Evolutionary conservation across 2,329 filamentous ascomycete species (phyloP), one percentile per base, ranked within the genome.

Genomic region (Amauroascus niger): DNA sequence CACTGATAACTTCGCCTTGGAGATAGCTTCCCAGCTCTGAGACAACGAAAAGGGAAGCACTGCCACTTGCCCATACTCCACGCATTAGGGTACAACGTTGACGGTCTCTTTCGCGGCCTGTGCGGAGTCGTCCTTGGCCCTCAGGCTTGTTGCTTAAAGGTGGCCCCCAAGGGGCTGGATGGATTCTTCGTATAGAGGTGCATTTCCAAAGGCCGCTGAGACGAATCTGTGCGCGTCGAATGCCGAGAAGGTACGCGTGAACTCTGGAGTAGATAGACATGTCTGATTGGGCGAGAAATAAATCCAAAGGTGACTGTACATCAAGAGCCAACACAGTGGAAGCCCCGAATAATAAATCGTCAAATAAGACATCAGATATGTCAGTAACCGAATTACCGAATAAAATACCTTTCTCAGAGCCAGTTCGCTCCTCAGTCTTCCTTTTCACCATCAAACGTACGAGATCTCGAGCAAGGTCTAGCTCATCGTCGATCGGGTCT

Each of bases 161-260:
- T 30, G 83, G 81, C 0, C 78, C 77, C 45, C 82, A 80, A 1
- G 87, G 86, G 4, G 85, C 78, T 6, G 87, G 87, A 65, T 91
- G 81, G 59, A 87, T 84, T 59, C 87, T 80, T 46, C 91, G 80
- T 47, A 95, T 79, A 1, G 82, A 80, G 4, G 84, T 88, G 57
- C 87, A 83, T 65, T 88, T 90, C 90, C 93, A 97, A 1, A 97
- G 73, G 60, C 87, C 82, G 0, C 87, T 86, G 1, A 97, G 76
- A 35, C 87, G 84, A 14, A 95, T 80, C 65, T 96, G 89, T 2
- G 89, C 87, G 55, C 90, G 82, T 50, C 88, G 84, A 58, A 97
- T 83, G 0, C 88, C 86, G 8, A 96, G 74, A 0, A 98, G 79
- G 62, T 96, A 97, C 1, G 88, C 80, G 66, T 94, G 89, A 57